Evolutionary conservation across 2,329 filamentous ascomycete genomes (phyloP).

Genomic region (Talaromyces piceae): DNA sequence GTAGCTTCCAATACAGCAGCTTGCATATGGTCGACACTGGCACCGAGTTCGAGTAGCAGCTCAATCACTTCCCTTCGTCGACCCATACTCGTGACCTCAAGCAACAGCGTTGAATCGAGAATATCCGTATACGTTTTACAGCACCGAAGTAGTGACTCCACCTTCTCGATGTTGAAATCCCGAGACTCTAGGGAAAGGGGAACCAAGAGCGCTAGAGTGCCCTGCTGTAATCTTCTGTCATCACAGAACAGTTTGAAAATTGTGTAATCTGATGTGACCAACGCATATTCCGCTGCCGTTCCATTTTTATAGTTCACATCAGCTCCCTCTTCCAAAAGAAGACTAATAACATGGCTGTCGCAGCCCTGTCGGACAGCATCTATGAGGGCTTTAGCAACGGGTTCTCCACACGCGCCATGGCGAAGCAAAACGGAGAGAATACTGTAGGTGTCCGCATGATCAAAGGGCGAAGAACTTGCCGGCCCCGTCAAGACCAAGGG

Average conservation of each 20-base stretch:
- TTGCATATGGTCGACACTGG: conserved; percentile 1
- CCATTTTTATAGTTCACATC: conserved; percentile 1
- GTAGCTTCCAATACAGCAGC: not conserved
- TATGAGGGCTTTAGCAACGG: not conserved
- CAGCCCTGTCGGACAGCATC: not conserved
- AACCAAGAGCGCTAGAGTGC: not conserved
- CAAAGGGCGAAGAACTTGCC: not conserved
- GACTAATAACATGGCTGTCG: not conserved
- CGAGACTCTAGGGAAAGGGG: not conserved
- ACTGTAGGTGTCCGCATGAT: not conserved
- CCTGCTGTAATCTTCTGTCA: not conserved
- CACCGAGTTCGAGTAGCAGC: not conserved
- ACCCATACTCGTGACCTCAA: not conserved
- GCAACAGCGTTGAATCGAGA: not conserved
- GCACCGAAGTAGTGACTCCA: not conserved
- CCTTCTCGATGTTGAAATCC: not conserved
- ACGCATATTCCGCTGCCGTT: not conserved
- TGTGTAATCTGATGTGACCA: not conserved
- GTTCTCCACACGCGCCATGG: not conserved
- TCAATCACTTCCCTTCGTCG: not conserved
- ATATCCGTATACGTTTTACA: not conserved
- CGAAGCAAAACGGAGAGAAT: not conserved
- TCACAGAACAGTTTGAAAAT: not conserved
- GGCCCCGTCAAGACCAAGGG: not conserved
- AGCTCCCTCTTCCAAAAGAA: not conserved